Evolutionary conservation across 768 basidiomycete species (phyloP).

Genomic region (Pisolithus orientalis): DNA sequence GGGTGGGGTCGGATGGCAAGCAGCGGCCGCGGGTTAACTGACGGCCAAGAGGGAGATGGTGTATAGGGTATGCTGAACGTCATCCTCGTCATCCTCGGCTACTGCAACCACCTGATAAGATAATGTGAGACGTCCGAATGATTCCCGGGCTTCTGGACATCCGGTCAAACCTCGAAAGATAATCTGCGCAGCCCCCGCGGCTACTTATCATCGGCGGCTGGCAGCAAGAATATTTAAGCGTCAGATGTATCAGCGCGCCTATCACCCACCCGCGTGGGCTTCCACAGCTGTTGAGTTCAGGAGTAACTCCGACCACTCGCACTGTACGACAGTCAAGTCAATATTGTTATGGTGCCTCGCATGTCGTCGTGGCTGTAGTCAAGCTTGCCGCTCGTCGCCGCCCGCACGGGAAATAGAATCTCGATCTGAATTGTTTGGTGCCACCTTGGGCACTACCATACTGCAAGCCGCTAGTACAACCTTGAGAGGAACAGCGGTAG

Average conservation of each 20-base stretch:
- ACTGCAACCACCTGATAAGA: no score
- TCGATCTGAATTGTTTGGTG: conserved; percentile 1
- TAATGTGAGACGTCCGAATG: no score
- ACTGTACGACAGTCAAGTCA: not conserved
- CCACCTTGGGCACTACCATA: not conserved
- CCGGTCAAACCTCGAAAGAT: no score
- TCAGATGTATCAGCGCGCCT: no score
- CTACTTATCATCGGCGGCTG: no score
- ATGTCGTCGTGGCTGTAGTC: not conserved
- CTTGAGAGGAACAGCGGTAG: not conserved
- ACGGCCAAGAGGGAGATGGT: conserved; percentile 11
- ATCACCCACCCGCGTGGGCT: no score
- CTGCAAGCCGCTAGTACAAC: not conserved
- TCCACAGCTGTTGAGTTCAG: no score
- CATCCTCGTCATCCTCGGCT: not conserved
- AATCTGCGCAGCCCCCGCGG: no score
- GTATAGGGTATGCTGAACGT: conserved; percentile 14
- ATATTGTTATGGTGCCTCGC: not conserved
- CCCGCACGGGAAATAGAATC: not conserved
- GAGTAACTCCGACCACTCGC: no score
- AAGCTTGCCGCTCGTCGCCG: not conserved
- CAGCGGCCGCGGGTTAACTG: conserved; percentile 18
- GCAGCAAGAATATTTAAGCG: no score
- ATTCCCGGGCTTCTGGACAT: no score
- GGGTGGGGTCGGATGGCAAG: conserved; percentile 10